Conservation (phyloP, 2,329 filamentous ascomycete genomes). For the Chaetomium globosum region DNA sequence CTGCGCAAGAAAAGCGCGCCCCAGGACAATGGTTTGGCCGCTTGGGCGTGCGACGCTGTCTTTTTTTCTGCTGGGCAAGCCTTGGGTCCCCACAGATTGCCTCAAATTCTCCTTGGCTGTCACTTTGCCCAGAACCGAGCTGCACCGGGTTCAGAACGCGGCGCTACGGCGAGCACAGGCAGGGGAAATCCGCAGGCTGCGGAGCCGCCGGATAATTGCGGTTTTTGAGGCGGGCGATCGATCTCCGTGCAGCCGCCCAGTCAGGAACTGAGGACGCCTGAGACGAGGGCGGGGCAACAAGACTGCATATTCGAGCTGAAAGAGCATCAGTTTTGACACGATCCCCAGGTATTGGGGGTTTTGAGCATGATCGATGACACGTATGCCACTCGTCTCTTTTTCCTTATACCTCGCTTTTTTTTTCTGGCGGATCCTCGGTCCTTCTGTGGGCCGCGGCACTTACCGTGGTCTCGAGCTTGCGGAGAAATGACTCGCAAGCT, state of each 20-base stretch:
- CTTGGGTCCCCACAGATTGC: constrained; percentile 22
- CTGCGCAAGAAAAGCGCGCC: neutral
- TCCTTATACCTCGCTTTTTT: constrained; percentile 7
- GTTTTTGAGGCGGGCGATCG: constrained; percentile 30
- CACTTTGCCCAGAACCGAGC: constrained; percentile 29
- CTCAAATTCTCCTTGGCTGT: constrained; percentile 19
- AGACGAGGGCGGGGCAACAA: neutral
- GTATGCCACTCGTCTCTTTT: constrained; percentile 13
- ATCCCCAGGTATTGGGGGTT: constrained; percentile 3
- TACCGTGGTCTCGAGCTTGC: constrained; percentile 22
- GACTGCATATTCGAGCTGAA: neutral
- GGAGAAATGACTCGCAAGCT: constrained; percentile 31
- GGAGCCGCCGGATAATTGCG: constrained; percentile 37
- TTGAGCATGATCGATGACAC: constrained; percentile 15
- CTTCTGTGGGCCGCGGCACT: constrained; percentile 33
- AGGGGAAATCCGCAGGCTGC: constrained; percentile 28
- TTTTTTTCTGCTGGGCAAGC: constrained; percentile 4
- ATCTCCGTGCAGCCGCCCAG: constrained; percentile 32
- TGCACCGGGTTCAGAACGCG: constrained; percentile 25
- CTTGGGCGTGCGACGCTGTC: constrained; percentile 13
- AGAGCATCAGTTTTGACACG: neutral
- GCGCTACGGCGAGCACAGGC: constrained; percentile 18
- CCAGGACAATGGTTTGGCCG: constrained; percentile 31
- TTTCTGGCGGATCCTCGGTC: constrained; percentile 29
- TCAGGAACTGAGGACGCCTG: constrained; percentile 5